A percentile compares a stretch with the other conserved stretches of the same genome.
Evolutionary conservation across 2,329 filamentous ascomycete genomes (phyloP).

Genomic region (Fusarium sp.): DNA sequence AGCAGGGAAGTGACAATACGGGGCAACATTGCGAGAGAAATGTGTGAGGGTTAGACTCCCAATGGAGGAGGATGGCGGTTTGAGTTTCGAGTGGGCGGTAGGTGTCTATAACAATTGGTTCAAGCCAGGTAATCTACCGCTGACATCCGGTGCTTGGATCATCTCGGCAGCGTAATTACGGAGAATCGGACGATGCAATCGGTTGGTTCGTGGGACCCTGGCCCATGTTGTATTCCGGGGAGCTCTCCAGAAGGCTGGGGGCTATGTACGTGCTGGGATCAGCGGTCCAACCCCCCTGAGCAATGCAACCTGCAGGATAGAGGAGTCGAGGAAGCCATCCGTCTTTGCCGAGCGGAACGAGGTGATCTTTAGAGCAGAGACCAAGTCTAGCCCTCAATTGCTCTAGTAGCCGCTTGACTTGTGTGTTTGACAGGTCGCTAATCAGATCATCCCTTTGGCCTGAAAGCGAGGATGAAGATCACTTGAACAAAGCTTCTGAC

Average conservation of each 20-base stretch:
- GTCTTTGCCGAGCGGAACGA: not conserved
- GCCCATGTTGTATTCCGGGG: not conserved
- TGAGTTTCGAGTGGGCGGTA: not conserved
- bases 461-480: not conserved
- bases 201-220: not conserved
- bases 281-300: not conserved
- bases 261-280: not conserved
- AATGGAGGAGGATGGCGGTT: not conserved
- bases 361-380: not conserved
- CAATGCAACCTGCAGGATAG: not conserved
- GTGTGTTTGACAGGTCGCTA: not conserved
- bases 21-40: not conserved
- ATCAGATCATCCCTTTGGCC: not conserved
- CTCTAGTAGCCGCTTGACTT: not conserved
- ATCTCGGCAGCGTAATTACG: not conserved
- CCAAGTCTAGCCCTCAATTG: not conserved
- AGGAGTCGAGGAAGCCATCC: not conserved
- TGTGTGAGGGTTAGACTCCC: not conserved
- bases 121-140: not conserved
- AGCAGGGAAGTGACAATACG: not conserved
- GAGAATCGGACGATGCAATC: not conserved
- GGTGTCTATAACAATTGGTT: not conserved
- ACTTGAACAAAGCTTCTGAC: not conserved
- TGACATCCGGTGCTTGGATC: not conserved
- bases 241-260: not conserved